phyloP scores from a whole-genome alignment of 2,329 filamentous ascomycete genomes.

The Ramichloridium luteum region DNA sequence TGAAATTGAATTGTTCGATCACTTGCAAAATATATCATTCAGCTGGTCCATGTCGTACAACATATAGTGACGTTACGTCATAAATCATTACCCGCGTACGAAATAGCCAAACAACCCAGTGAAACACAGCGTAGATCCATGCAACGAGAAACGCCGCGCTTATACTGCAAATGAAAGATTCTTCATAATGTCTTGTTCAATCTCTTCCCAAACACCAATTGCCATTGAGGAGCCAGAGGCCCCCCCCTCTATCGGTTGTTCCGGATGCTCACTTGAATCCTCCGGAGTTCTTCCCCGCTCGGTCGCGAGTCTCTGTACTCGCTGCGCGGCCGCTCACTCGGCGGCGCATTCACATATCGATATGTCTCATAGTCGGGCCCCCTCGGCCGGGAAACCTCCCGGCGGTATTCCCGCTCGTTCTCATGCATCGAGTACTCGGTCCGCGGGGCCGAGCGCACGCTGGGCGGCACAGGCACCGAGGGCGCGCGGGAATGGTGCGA shows the following conservation, averaged over 20 bases:
- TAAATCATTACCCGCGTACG: too few species aligned
- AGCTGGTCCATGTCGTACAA: too few species aligned
- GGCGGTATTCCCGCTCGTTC: conserved; percentile 31
- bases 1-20: too few species aligned
- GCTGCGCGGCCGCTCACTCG: conserved; percentile 12
- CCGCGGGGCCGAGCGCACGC: conserved; percentile 10
- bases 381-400: conserved; percentile 20
- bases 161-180: neutral
- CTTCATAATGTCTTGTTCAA: neutral
- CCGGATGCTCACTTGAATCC: conserved; percentile 1
- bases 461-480: conserved; percentile 7
- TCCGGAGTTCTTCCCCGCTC: conserved; percentile 13
- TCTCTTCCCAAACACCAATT: neutral
- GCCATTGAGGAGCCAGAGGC: too few species aligned
- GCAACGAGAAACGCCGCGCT: neutral
- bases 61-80: too few species aligned
- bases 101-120: too few species aligned
- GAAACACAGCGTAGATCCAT: neutral
- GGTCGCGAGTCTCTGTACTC: conserved; percentile 14
- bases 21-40: too few species aligned
- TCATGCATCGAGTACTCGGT: conserved; percentile 32
- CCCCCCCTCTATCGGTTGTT: too few species aligned
- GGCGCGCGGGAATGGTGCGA: conserved; percentile 12
- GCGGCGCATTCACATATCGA: conserved; percentile 32
- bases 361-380: conserved; percentile 33